A percentile compares a stretch with the other conserved stretches of the same genome.
phyloP scores from a whole-genome alignment of 2,329 filamentous ascomycete species.

The Cadophora luteo-olivacea region DNA sequence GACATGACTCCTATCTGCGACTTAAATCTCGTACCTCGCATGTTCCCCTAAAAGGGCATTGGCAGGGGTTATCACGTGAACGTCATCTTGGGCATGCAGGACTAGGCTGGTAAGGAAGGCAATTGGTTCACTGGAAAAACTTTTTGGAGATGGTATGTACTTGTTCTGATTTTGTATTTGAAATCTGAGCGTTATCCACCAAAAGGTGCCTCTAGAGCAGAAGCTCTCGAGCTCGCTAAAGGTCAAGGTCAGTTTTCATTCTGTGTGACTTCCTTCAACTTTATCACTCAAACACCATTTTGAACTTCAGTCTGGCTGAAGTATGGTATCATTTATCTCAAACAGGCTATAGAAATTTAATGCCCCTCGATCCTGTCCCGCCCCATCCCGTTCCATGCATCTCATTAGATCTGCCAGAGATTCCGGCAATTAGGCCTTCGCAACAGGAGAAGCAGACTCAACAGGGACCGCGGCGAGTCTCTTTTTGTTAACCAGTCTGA shows the following conservation, averaged over 20 bases:
- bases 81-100: too few relatives aligned
- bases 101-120: not conserved
- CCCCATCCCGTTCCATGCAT: not conserved
- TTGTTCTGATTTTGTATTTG: not conserved
- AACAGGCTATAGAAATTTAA: not conserved
- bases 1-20: too few relatives aligned
- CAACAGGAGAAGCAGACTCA: slow-evolving; percentile 33
- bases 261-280: not conserved
- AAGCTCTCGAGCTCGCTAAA: not conserved
- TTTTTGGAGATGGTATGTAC: not conserved
- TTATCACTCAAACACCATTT: not conserved
- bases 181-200: too few relatives aligned
- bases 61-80: not conserved
- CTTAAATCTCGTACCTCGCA: not conserved
- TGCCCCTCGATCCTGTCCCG: too few relatives aligned
- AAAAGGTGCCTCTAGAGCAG: not conserved
- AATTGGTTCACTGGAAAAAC: too few relatives aligned
- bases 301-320: not conserved
- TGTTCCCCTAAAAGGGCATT: not conserved
- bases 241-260: not conserved
- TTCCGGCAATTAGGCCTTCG: slow-evolving; percentile 28
- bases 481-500: slow-evolving; percentile 64
- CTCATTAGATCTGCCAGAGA: slow-evolving; percentile 15
- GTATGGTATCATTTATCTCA: not conserved
- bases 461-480: slow-evolving; percentile 40